Conservation (phyloP, 495 filamentous ascomycete species). For the Podospora australis region DNA sequence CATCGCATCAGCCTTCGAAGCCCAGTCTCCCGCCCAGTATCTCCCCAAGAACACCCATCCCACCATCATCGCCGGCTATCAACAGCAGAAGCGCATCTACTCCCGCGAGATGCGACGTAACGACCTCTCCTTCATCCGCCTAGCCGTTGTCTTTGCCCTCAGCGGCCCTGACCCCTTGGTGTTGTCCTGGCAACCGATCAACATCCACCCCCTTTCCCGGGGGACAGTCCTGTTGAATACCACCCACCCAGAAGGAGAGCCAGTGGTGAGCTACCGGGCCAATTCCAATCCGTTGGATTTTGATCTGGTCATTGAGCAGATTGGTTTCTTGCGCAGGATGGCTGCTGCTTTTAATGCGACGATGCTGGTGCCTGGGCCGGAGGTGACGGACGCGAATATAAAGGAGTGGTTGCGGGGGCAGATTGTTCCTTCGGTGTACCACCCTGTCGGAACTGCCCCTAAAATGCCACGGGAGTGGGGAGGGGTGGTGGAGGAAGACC, state of each 20-base stretch:
- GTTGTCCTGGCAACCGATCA: slow-evolving; percentile 21
- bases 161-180: slow-evolving; percentile 21
- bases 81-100: slow-evolving; percentile 20
- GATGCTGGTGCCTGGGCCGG: slow-evolving; percentile 25
- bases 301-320: slow-evolving; percentile 28
- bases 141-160: slow-evolving; percentile 22
- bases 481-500: slow-evolving; percentile 37
- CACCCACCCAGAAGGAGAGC: slow-evolving; percentile 26
- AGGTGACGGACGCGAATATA: slow-evolving; percentile 22
- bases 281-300: slow-evolving; percentile 39
- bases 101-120: slow-evolving; percentile 19
- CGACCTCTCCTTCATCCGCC: slow-evolving; percentile 3
- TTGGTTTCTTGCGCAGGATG: slow-evolving; percentile 31
- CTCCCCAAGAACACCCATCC: slow-evolving; percentile 30
- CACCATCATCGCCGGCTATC: slow-evolving; percentile 23
- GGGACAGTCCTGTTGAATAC: slow-evolving; percentile 40
- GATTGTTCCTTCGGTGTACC: slow-evolving; percentile 28
- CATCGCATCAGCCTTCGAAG: neutral
- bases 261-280: slow-evolving; percentile 36
- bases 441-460: slow-evolving; percentile 30
- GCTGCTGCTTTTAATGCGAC: slow-evolving; percentile 20
- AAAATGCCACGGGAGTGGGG: slow-evolving; percentile 46
- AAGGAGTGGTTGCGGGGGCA: slow-evolving; percentile 18
- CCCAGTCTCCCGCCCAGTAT: slow-evolving; percentile 25
- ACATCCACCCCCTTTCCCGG: slow-evolving; percentile 35